Percentiles rank a stretch among this genome's conserved stretches.
Conservation (phyloP, 108 stramenopile species). For the Conticribra weissflogii region DNA sequence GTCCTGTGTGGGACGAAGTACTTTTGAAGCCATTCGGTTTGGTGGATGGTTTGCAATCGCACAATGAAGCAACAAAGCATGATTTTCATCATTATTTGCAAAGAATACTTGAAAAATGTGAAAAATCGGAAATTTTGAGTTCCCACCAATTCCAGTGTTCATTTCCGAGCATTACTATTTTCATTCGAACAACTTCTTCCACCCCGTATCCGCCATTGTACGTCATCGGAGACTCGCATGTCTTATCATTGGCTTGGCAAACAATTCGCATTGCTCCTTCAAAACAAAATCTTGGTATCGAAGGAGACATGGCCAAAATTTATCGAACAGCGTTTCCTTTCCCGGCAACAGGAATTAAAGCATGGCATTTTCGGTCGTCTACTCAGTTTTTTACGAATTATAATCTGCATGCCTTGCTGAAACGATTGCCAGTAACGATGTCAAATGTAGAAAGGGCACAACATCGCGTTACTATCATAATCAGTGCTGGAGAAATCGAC, state of each 20-base stretch:
- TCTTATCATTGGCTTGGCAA: slow-evolving; percentile 67
- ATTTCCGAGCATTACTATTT: background rate
- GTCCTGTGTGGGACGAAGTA: slow-evolving; percentile 56
- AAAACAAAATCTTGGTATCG: background rate
- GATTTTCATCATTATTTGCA: background rate
- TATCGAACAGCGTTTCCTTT: slow-evolving; percentile 49
- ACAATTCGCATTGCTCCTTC: slow-evolving; percentile 34
- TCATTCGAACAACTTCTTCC: background rate
- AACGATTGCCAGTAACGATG: slow-evolving; percentile 36
- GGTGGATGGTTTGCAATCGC: too few relatives aligned
- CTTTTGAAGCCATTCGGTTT: too few relatives aligned
- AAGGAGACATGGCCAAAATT: background rate
- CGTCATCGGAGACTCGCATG: slow-evolving; percentile 67
- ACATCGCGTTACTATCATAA: slow-evolving; percentile 33
- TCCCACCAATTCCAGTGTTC: background rate
- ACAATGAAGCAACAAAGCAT: too few relatives aligned
- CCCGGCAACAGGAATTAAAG: slow-evolving; percentile 61
- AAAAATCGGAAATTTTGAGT: too few relatives aligned
- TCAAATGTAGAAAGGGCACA: too few relatives aligned
- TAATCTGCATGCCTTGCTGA: slow-evolving; percentile 36
- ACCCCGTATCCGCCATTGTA: slow-evolving; percentile 36
- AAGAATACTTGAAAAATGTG: background rate
- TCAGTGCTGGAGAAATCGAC: slow-evolving; percentile 72
- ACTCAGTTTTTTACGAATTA: slow-evolving; percentile 60
- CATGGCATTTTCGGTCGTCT: slow-evolving; percentile 51